These are phyloP conservation scores for Albophoma yamanashiensis DNA, from an alignment of 2,329 filamentous ascomycete genomes.

Conservation along the genomic window DNA sequence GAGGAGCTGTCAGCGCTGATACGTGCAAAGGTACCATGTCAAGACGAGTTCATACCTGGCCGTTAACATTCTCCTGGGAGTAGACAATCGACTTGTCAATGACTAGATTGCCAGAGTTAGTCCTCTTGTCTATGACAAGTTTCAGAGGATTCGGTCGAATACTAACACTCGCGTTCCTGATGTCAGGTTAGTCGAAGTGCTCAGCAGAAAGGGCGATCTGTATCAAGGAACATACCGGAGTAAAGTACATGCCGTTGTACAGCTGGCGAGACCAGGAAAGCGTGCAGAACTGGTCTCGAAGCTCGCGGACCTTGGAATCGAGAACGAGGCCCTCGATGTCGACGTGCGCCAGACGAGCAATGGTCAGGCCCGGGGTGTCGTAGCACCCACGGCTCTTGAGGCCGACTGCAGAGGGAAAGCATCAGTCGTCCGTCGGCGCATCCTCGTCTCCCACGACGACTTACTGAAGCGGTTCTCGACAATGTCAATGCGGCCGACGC, in stretches of 20 bases:
- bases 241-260: slow-evolving; percentile 44
- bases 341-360: slow-evolving; percentile 16
- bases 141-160: not conserved
- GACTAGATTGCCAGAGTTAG: slow-evolving; percentile 11
- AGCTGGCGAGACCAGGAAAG: slow-evolving; percentile 28
- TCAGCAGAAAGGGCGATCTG: slow-evolving; percentile 21
- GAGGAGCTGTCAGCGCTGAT: slow-evolving; percentile 13
- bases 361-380: slow-evolving; percentile 10
- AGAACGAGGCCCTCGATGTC: slow-evolving; percentile 48
- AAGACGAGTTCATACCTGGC: not conserved
- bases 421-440: not conserved
- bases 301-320: slow-evolving; percentile 40
- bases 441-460: not conserved
- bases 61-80: slow-evolving; percentile 28
- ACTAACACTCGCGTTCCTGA: slow-evolving; percentile 26
- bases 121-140: not conserved
- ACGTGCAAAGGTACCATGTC: slow-evolving; percentile 21
- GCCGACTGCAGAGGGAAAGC: slow-evolving; percentile 16
- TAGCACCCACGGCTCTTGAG: slow-evolving; percentile 15
- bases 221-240: not conserved
- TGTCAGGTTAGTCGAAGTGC: not conserved
- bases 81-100: slow-evolving; percentile 50
- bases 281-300: slow-evolving; percentile 42
- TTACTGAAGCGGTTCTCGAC: slow-evolving; percentile 30
- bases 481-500: slow-evolving; percentile 53